Evolutionary conservation across 768 basidiomycete species (phyloP).

Genomic region (Collybiopsis luxurians): DNA sequence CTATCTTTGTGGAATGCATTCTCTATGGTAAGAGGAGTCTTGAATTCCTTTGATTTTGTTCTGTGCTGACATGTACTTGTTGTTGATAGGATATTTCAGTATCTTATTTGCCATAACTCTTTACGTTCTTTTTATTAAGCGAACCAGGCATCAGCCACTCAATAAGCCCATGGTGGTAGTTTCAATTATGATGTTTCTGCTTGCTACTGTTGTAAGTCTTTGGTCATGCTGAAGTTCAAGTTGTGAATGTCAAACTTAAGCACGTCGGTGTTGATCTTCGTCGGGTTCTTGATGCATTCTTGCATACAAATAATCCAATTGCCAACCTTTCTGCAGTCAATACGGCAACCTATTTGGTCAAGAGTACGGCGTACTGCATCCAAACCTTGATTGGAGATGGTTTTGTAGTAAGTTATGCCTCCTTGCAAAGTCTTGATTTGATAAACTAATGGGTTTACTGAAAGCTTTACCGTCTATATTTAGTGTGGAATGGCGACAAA

Average conservation of each 20-base stretch:
- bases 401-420: neutral
- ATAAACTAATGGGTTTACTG: neutral
- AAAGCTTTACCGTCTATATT: conserved; percentile 10
- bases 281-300: neutral
- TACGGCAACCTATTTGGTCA: neutral
- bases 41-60: neutral
- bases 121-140: neutral
- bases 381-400: neutral
- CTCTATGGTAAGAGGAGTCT: neutral
- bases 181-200: neutral
- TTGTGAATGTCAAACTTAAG: neutral
- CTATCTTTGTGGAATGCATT: neutral
- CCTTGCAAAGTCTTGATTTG: neutral
- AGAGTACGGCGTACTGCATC: neutral
- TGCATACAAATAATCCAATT: neutral
- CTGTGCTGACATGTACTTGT: neutral
- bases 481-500: conserved; percentile 13
- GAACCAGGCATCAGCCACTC: neutral
- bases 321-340: neutral
- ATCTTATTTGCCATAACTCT: neutral
- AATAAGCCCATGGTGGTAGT: neutral
- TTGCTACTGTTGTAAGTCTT: neutral
- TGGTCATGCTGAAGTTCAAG: neutral
- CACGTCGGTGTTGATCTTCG: neutral
- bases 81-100: neutral